phyloP scores from a whole-genome alignment of 805 yeast species.

The Kluyveromyces nonfermentans region DNA sequence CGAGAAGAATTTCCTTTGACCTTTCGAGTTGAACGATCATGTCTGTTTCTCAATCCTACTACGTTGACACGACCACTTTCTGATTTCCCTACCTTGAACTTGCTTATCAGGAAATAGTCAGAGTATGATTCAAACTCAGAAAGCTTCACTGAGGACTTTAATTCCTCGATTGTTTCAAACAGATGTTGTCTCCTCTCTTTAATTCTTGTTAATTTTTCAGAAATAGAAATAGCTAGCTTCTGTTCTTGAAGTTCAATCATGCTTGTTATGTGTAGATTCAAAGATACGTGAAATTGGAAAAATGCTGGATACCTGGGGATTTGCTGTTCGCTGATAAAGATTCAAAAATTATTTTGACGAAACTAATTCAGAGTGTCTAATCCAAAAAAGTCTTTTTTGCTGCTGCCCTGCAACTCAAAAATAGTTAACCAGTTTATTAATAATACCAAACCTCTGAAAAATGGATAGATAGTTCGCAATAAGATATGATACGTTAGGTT shows the following conservation, averaged over 20 bases:
- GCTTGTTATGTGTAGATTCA: background rate
- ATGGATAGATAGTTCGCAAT: too few species aligned
- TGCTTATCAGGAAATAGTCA: conserved; percentile 21
- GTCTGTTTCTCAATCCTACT: conserved; percentile 19
- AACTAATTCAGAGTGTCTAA: too few species aligned
- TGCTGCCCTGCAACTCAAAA: too few species aligned
- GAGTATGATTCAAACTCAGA: conserved; percentile 29
- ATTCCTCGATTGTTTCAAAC: conserved; percentile 7
- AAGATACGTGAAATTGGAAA: too few species aligned
- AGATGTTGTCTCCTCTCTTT: conserved; percentile 7
- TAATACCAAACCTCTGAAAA: too few species aligned
- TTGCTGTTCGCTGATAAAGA: too few species aligned
- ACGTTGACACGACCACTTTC: conserved; percentile 27
- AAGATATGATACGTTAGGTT: too few species aligned
- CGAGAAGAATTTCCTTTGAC: conserved; percentile 10
- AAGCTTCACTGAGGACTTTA: conserved; percentile 14
- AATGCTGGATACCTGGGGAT: too few species aligned
- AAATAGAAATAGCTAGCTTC: background rate
- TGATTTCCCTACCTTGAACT: conserved; percentile 25
- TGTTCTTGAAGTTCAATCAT: background rate
- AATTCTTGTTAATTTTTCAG: background rate
- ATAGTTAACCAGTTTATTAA: too few species aligned
- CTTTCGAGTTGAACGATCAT: conserved; percentile 20
- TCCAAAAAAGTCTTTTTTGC: too few species aligned
- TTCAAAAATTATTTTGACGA: too few species aligned